Conservation (phyloP, 2,329 filamentous ascomycete genomes). For the Phialemonium atrogriseum region DNA sequence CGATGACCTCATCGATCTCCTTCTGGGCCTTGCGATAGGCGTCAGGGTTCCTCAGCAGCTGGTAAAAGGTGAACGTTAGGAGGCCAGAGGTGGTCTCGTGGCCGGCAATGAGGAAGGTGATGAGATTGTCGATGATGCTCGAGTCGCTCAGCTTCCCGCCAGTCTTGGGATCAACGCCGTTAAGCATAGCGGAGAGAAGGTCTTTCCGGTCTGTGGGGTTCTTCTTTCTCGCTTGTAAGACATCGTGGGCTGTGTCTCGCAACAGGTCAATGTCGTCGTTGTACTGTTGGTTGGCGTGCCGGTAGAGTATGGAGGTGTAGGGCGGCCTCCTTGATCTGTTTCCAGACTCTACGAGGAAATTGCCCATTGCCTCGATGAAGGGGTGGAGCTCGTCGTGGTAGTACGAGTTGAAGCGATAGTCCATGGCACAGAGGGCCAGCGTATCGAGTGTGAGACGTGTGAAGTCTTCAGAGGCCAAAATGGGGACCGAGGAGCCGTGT, state of each 20-base stretch:
- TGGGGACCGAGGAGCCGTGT: slow-evolving; percentile 46
- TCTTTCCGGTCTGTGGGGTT: slow-evolving; percentile 54
- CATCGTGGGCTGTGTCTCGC: slow-evolving; percentile 46
- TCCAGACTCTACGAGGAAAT: slow-evolving; percentile 50
- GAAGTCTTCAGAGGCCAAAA: slow-evolving; percentile 58
- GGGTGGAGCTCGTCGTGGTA: slow-evolving; percentile 62
- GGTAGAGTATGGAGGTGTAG: slow-evolving; percentile 41
- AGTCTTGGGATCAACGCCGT: slow-evolving; percentile 41
- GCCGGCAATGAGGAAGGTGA: slow-evolving; percentile 43
- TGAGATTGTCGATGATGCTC: slow-evolving; percentile 42
- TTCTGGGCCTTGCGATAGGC: slow-evolving; percentile 31
- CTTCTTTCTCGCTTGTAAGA: slow-evolving; percentile 49
- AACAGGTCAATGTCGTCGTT: slow-evolving; percentile 45
- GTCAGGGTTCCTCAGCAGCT: slow-evolving; percentile 40
- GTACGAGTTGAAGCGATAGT: slow-evolving; percentile 66
- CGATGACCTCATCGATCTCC: slow-evolving; percentile 7
- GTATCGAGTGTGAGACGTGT: slow-evolving; percentile 68
- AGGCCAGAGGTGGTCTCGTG: slow-evolving; percentile 48
- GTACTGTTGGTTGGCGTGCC: slow-evolving; percentile 40
- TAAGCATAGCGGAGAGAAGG: slow-evolving; percentile 37
- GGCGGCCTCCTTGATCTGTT: slow-evolving; percentile 38
- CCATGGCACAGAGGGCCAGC: slow-evolving; percentile 63
- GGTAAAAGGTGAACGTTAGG: slow-evolving; percentile 39
- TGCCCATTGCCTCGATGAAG: slow-evolving; percentile 59
- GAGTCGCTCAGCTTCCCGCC: slow-evolving; percentile 36